Evolutionary conservation across 805 yeast genomes (phyloP).

Genomic region (Lipomyces oligophaga): DNA sequence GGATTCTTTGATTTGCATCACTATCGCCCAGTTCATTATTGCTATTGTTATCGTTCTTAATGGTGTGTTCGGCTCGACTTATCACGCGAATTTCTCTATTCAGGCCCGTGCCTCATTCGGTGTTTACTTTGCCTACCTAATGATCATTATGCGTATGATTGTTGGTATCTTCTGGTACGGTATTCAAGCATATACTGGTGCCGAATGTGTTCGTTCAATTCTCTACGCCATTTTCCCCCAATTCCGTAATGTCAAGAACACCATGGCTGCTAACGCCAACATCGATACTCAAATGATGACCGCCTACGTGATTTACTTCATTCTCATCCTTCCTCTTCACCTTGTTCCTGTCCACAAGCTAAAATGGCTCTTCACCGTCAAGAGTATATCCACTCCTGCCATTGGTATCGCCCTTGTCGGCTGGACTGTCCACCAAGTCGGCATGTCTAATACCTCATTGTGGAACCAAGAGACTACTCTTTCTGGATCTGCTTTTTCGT

Average conservation of each 20-base stretch:
- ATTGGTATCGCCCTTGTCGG: slow-evolving; percentile 29
- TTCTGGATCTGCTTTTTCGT: slow-evolving; percentile 60
- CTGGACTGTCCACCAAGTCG: slow-evolving; percentile 45
- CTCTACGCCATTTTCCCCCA: slow-evolving; percentile 65
- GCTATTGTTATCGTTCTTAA: slow-evolving; percentile 64
- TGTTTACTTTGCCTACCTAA: slow-evolving; percentile 67
- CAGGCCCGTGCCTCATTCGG: slow-evolving; percentile 81
- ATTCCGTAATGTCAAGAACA: slow-evolving; percentile 42
- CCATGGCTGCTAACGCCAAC: slow-evolving; percentile 51
- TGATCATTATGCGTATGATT: slow-evolving; percentile 73
- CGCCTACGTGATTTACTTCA: slow-evolving; percentile 31
- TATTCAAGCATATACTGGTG: slow-evolving; percentile 82
- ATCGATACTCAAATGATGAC: slow-evolving; percentile 31
- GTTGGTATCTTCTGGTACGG: slow-evolving; percentile 88
- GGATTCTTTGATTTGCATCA: slow-evolving; percentile 22
- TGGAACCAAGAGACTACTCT: slow-evolving; percentile 47
- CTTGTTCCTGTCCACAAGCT: slow-evolving; percentile 27
- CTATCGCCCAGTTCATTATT: slow-evolving; percentile 42
- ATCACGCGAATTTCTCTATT: slow-evolving; percentile 84
- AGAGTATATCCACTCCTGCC: slow-evolving; percentile 27
- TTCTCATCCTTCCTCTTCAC: slow-evolving; percentile 26
- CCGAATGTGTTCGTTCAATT: slow-evolving; percentile 76
- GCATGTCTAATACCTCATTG: slow-evolving; percentile 72
- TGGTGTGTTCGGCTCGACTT: slow-evolving; percentile 73
- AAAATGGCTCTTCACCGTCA: slow-evolving; percentile 28